Percentiles rank a stretch among this genome's conserved stretches.
Evolutionary conservation across 2,329 filamentous ascomycete species (phyloP).

Genomic region (Monosporascus ibericus): DNA sequence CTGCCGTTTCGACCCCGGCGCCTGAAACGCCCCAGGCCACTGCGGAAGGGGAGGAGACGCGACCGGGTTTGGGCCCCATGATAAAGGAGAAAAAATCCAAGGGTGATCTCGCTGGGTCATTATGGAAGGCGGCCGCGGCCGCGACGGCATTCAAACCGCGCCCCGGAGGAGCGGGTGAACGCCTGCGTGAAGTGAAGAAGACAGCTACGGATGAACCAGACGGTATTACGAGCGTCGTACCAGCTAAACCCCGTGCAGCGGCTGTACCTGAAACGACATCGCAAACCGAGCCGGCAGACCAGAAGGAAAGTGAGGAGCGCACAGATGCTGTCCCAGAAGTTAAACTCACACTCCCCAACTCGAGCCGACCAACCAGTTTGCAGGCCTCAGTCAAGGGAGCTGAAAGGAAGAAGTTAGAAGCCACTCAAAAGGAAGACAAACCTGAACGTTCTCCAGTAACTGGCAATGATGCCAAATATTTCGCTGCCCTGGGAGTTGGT

Average conservation of each 20-base stretch:
- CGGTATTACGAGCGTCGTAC: slow-evolving; percentile 83
- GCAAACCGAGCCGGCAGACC: slow-evolving; percentile 26
- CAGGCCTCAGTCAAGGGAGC: slow-evolving; percentile 30
- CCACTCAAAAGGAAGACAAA: slow-evolving; percentile 36
- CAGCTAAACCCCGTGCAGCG: slow-evolving; percentile 57
- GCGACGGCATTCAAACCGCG: slow-evolving; percentile 77
- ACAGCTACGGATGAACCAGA: slow-evolving; percentile 66
- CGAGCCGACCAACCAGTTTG: slow-evolving; percentile 34
- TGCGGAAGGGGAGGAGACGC: slow-evolving; percentile 31
- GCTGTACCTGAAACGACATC: slow-evolving; percentile 31
- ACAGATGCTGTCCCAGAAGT: slow-evolving; percentile 47
- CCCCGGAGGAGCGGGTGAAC: slow-evolving; percentile 78
- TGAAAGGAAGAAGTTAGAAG: slow-evolving; percentile 23
- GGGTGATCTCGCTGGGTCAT: slow-evolving; percentile 65
- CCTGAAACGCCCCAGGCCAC: slow-evolving; percentile 21
- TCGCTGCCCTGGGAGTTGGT: slow-evolving; percentile 73
- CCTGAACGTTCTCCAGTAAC: slow-evolving; percentile 56
- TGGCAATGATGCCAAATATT: slow-evolving; percentile 73
- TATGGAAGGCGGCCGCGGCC: slow-evolving; percentile 75
- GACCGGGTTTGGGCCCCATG: slow-evolving; percentile 87
- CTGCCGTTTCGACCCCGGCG: slow-evolving; percentile 20
- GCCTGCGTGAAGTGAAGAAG: slow-evolving; percentile 58
- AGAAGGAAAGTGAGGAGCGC: slow-evolving; percentile 28
- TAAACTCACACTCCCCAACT: slow-evolving; percentile 47
- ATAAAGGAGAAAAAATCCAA: slow-evolving; percentile 72